Conservation (phyloP, 257 asterid species). For the Solanum piurae region DNA sequence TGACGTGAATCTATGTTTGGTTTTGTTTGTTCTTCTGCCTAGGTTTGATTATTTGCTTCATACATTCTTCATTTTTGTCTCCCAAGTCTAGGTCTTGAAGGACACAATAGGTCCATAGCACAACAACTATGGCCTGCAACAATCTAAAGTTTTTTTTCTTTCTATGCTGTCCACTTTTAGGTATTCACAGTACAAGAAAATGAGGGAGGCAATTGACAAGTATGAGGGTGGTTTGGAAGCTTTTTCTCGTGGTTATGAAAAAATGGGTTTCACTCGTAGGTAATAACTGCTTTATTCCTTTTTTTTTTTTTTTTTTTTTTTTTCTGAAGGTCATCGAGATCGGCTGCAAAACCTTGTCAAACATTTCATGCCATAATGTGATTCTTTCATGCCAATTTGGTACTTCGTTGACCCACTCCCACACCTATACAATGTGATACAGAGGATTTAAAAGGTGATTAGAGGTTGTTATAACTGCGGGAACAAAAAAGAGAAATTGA, state of each 20-base stretch:
- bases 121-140: neutral
- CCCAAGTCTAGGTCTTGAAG: neutral
- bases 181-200: conserved; percentile 63
- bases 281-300: conserved; percentile 14
- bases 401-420: neutral
- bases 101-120: neutral
- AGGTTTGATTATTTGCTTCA: neutral
- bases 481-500: neutral
- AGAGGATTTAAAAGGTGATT: neutral
- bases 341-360: neutral
- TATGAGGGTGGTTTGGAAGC: conserved; percentile 86
- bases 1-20: neutral
- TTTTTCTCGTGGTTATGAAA: conserved; percentile 95
- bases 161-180: conserved; percentile 27
- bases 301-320: neutral
- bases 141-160: neutral
- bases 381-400: neutral
- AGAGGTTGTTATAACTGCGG: neutral
- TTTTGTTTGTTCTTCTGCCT: neutral
- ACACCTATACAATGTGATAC: neutral
- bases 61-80: neutral
- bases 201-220: conserved; percentile 75
- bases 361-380: neutral
- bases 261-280: conserved; percentile 92
- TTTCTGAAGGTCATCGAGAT: neutral